A percentile compares a stretch with the other conserved stretches of the same genome.
These are phyloP conservation scores for Monotropa hypopitys DNA, from an alignment of 179 eudicot species.

Conservation along the genomic window DNA sequence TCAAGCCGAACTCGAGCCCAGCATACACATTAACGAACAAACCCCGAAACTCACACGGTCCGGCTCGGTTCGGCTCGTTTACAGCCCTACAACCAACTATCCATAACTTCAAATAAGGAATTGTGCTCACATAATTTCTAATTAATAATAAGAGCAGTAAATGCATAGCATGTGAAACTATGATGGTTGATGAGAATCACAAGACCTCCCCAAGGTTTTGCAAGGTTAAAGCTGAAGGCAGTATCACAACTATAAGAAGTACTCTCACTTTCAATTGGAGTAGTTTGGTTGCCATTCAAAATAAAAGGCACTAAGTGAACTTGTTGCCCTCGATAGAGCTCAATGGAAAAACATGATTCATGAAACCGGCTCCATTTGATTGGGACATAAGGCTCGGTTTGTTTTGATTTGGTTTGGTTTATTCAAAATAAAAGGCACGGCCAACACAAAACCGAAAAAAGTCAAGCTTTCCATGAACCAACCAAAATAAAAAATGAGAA, in stretches of 20 bases:
- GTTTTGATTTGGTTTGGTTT: not conserved
- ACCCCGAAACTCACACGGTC: too few species aligned
- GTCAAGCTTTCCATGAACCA: not conserved
- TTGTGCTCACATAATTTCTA: not conserved
- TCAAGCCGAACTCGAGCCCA: too few species aligned
- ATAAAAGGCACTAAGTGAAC: not conserved
- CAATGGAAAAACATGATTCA: too few species aligned
- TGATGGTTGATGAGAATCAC: not conserved
- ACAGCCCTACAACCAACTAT: not conserved
- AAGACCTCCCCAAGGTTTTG: not conserved
- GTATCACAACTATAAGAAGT: not conserved
- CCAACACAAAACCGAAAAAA: not conserved
- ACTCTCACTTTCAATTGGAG: not conserved
- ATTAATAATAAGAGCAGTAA: not conserved
- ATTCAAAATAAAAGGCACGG: not conserved
- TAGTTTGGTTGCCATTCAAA: not conserved
- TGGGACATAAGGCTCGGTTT: too few species aligned
- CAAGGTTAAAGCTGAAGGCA: not conserved
- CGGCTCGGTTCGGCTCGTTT: too few species aligned
- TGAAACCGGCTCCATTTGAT: too few species aligned
- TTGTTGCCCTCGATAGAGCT: too few species aligned
- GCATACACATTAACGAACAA: too few species aligned
- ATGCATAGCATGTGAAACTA: not conserved
- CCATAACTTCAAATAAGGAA: not conserved
- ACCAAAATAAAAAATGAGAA: not conserved